Evolutionary conservation across 2,329 filamentous ascomycete genomes (phyloP), one percentile per base, ranked within the genome.

Genomic region (Emericellopsis cladophorae): DNA sequence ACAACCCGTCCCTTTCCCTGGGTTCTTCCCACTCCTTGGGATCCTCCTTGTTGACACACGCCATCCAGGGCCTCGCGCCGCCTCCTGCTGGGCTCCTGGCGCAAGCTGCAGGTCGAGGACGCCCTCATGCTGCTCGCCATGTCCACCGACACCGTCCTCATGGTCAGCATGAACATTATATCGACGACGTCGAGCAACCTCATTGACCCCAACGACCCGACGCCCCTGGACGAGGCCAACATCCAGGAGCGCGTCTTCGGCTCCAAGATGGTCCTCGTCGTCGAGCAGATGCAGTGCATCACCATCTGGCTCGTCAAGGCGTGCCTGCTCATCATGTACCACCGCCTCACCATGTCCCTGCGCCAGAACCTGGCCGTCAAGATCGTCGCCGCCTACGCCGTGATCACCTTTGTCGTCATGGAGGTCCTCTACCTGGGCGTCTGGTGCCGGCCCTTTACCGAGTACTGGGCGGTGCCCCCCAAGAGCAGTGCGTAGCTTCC

Each of bases 181-280:
- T 61, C 64, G 2, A 59, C 65, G 29, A 73, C 71, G n/a, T 70
- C 67, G 12, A 78, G 70, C 34, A 81, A 81, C 49, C 61, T 80
- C 15, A 74, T 80, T 56, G 61, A 70, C 15, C 64, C 67, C 0
- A 56, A 64, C 14, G 61, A 75, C 23, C 54, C 57, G 0, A 49
- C 55, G 0, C 45, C 52, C 4, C 57, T 79, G 37, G 74, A 74
- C 0, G 60, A 66, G 0, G 45, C 58, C 0, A 62, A 61, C 31
- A 63, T 67, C 37, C 49, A 46, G 4, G 57, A 63, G 26, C 60
- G 73, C 38, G 52, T 60, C 1, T 58, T 54, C 31, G 77, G 76
- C 10, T 78, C 73, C 36, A 81, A 81, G 62, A 69, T 76, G 60
- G 75, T 79, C 1, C 61, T 79, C 31, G 68, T 78, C 8, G 70